Conservation (phyloP, 192 early-diverging fungal genomes). For the Entomortierella chlamydospora region DNA sequence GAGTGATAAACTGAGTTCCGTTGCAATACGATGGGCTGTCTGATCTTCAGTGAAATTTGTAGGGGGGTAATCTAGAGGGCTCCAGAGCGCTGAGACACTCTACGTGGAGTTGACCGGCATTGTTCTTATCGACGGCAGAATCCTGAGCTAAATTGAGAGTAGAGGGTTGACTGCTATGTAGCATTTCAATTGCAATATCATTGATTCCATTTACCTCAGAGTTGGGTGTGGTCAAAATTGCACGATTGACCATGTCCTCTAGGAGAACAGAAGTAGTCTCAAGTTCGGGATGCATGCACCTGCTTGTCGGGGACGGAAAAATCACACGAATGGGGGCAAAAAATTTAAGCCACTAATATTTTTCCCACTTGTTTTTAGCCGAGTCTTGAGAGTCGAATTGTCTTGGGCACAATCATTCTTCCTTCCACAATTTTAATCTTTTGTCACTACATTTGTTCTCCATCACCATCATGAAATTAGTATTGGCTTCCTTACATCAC, state of each 20-base stretch:
- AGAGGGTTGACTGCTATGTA: neutral
- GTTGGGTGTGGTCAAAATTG: conserved; percentile 3
- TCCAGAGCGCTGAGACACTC: neutral
- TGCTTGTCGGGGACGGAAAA: too few species aligned
- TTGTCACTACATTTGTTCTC: too few species aligned
- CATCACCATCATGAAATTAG: too few species aligned
- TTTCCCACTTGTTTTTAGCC: too few species aligned
- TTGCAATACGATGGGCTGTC: conserved; percentile 38
- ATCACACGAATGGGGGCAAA: too few species aligned
- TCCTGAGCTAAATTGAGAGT: neutral
- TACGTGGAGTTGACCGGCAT: too few species aligned
- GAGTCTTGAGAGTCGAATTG: too few species aligned
- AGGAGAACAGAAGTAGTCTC: neutral
- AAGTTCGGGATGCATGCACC: conserved; percentile 2
- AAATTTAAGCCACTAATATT: too few species aligned
- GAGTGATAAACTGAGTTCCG: conserved; percentile 26
- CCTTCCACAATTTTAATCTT: too few species aligned
- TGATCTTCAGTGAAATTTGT: conserved; percentile 10
- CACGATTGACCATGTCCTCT: conserved; percentile 7
- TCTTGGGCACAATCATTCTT: too few species aligned
- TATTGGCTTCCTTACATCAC: too few species aligned
- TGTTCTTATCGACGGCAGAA: too few species aligned
- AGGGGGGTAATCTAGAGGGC: neutral
- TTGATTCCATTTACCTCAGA: conserved; percentile 8
- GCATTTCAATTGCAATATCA: neutral